A percentile compares a stretch with the other conserved stretches of the same genome.
These are phyloP conservation scores for Metarhizium sp. DNA, from an alignment of 2,329 filamentous ascomycete genomes.

Conservation along the genomic window DNA sequence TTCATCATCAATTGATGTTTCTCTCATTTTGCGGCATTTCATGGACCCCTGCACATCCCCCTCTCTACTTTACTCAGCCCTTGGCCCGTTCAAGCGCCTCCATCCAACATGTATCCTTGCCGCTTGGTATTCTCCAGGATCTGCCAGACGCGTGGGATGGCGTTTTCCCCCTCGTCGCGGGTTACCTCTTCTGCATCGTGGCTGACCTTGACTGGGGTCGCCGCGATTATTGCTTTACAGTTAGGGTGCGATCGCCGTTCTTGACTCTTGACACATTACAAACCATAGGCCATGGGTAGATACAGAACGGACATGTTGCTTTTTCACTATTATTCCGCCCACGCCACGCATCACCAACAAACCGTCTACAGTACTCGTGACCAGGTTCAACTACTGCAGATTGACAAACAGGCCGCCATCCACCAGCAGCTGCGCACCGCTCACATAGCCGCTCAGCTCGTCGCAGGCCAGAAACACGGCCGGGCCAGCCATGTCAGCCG, in stretches of 20 bases:
- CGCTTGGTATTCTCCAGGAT: not conserved
- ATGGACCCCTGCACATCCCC: not conserved
- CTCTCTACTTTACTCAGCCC: not conserved
- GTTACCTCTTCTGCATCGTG: not conserved
- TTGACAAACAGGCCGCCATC: constrained; percentile 89
- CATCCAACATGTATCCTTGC: not conserved
- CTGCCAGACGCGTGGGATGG: not conserved
- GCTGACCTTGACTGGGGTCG: no score
- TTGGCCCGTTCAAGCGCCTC: no score
- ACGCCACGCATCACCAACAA: no score
- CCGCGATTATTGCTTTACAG: no score
- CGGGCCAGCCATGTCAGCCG: constrained; percentile 70
- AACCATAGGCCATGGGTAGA: no score
- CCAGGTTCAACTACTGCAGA: constrained; percentile 48
- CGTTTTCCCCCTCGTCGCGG: not conserved
- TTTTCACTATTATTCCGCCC: no score
- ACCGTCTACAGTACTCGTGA: no score
- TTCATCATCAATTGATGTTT: not conserved
- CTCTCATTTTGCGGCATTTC: constrained; percentile 1
- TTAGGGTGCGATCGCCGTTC: no score
- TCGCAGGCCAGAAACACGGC: constrained; percentile 78
- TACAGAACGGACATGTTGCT: no score
- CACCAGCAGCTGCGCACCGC: constrained; percentile 73
- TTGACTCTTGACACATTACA: no score
- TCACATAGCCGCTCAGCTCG: constrained; percentile 71